Base-by-base conservation (phyloP, 805 yeast genomes). In the Suhomyces sp. region DNA sequence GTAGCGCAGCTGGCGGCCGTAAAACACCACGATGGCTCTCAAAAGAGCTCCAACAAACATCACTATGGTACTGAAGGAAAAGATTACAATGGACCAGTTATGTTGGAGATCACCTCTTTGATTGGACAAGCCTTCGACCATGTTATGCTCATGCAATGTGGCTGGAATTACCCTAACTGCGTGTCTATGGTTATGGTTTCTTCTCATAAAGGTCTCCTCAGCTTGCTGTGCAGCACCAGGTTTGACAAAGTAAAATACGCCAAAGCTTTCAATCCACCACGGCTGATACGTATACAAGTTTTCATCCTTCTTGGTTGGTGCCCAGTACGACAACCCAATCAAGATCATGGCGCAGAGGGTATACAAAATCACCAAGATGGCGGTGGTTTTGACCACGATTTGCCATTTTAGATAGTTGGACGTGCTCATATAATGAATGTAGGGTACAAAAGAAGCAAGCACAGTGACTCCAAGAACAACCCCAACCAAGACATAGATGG, bases 231-330 rank as follows among this genome's bases (percentile, higher is more conserved):
- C 65, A 8, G 66, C 66, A 9, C 59, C 60, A 12, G 48, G 47
- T 49, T 56, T 48, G 33, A 60, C 63, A 52, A 60, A 63, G 55
- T 63, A 61, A 12, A 59, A 55, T 3, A 60, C 60, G 13, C 48
- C n/a, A 48, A 63, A 63, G 12, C 54, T 48, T 31, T 61, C 60
- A 33, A 61, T 60, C 64, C 65, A 63, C 66, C 66, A 63, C 2
- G 66, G 64, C 44, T 61, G 66, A 50, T 57, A 63, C 3, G 66
- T 63, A 49, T 59, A 59, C 48, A 60, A 54, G 35, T 44, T 52
- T 35, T 60, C 61, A 54, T 61, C 66, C 56, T 61, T 61, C 35
- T 50, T 47, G 36, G 65, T 59, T 24, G 64, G 64, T 22, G 57
- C 53, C 60, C 62, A 60, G 53, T 54, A 60, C n/a, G 66, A 54